Percentiles rank a stretch among this genome's conserved stretches.
These are phyloP conservation scores for Cladosporium austrohemisphaericum DNA, from an alignment of 2,329 filamentous ascomycete genomes.

Conservation along the genomic window DNA sequence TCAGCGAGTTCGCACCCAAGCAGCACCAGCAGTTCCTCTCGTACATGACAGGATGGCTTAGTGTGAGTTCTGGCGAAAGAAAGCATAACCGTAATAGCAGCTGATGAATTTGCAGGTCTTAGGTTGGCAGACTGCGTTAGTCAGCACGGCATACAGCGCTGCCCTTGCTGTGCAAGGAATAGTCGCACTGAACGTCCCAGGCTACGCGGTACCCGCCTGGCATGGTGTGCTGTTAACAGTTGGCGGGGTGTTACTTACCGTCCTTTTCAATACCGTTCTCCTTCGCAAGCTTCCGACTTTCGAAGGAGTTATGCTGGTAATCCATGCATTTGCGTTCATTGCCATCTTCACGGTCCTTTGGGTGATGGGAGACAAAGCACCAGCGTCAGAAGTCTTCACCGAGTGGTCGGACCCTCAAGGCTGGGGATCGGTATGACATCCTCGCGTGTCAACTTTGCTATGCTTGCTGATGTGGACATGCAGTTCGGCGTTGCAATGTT, in stretches of 20 bases:
- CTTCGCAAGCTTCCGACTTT: slow-evolving; percentile 17
- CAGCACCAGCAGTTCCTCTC: slow-evolving; percentile 25
- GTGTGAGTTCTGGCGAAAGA: slow-evolving; percentile 15
- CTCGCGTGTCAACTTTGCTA: no score
- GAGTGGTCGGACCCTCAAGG: slow-evolving; percentile 37
- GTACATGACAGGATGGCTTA: slow-evolving; percentile 32
- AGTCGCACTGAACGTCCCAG: slow-evolving; percentile 38
- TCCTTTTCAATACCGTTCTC: slow-evolving; percentile 20
- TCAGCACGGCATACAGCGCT: not conserved
- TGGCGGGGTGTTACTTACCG: slow-evolving; percentile 3
- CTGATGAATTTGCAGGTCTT: not conserved
- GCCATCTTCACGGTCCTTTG: slow-evolving; percentile 18
- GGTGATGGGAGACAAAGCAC: slow-evolving; percentile 18
- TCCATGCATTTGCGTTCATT: slow-evolving; percentile 20
- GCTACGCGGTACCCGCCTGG: slow-evolving; percentile 39
- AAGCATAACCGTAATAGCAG: not conserved
- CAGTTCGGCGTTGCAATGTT: slow-evolving; percentile 13
- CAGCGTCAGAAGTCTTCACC: slow-evolving; percentile 31
- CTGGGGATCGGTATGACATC: slow-evolving; percentile 30
- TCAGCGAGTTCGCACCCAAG: slow-evolving; percentile 30
- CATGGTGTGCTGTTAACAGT: slow-evolving; percentile 39
- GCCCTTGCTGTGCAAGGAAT: slow-evolving; percentile 28
- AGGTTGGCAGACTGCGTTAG: slow-evolving; percentile 4
- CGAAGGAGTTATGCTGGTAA: slow-evolving; percentile 18
- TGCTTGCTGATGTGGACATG: no score